A percentile compares a stretch with the other conserved stretches of the same genome.
Evolutionary conservation across 2,329 filamentous ascomycete species (phyloP).

Genomic region (Colletotrichum caudatum): DNA sequence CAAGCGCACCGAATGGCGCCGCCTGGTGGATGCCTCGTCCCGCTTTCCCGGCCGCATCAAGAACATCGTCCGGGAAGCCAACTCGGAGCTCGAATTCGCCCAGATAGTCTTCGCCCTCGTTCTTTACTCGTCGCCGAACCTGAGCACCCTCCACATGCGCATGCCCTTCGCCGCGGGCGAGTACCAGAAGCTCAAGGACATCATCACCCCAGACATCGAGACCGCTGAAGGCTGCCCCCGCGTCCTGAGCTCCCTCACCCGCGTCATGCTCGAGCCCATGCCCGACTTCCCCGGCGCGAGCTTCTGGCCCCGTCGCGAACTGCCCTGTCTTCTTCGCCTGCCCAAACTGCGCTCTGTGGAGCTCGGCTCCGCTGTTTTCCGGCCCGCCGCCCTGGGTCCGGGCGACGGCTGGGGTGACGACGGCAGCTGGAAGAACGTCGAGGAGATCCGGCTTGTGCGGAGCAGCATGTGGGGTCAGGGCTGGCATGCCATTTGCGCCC

Average conservation of each 20-base stretch:
- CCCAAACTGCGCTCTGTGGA: conserved; percentile 37
- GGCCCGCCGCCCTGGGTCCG: conserved; percentile 30
- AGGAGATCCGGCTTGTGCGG: conserved; percentile 37
- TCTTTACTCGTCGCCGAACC: conserved; percentile 37
- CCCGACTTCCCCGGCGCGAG: conserved; percentile 36
- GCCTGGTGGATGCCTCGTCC: conserved; percentile 30
- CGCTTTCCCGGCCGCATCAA: conserved; percentile 35
- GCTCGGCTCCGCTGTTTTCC: conserved; percentile 35
- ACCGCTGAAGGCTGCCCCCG: conserved; percentile 34
- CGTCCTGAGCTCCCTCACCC: conserved; percentile 36
- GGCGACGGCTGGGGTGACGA: conserved; percentile 40
- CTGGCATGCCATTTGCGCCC: conserved; percentile 39
- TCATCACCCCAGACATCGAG: conserved; percentile 38
- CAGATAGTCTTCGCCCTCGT: conserved; percentile 39
- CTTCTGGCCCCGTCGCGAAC: conserved; percentile 39
- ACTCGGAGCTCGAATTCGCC: conserved; percentile 30
- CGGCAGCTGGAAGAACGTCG: conserved; percentile 40
- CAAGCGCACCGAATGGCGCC: conserved; percentile 39
- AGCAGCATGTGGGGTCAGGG: conserved; percentile 40
- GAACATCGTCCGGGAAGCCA: conserved; percentile 29
- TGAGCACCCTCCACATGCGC: conserved; percentile 37
- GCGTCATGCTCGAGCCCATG: conserved; percentile 41
- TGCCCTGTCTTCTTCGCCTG: conserved; percentile 34
- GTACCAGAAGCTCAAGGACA: conserved; percentile 39
- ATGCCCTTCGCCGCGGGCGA: conserved; percentile 40